Base-by-base conservation (phyloP, 345 rosid genomes). In the Gossypium turneri region DNA sequence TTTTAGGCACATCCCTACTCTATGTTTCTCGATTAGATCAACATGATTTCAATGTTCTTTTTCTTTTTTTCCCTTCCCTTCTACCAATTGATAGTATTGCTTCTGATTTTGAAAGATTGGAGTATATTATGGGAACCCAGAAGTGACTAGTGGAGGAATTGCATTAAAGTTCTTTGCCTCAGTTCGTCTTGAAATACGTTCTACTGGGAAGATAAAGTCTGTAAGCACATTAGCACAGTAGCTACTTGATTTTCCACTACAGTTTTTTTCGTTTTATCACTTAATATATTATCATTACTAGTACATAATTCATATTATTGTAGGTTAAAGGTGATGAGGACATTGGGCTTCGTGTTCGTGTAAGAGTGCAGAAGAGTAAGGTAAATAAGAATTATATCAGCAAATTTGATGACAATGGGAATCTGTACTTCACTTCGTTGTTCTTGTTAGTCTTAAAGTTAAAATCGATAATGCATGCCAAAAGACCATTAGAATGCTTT, bases 311-410 rank as follows among this genome's bases (percentile, higher is more conserved):
- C 66, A 41, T 53, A 51, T 34, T 77, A 29, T 79, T 76, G 52
- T 75, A 90, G 97, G 86, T 75, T 75, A 92, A 94, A 87, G 98
- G 97, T 57, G 97, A 94, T 81, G 98, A 94, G 79, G 97, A 94
- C 67, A 81, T 92, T 56, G 97, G 98, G 71, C 76, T 94, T 56
- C 90, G 94, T 9, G 97, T 92, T 77, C 98, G 97, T 75, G 94
- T 90, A 38, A 92, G 97, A 82, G 97, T 94, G 74, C 97, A 90
- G 80, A 94, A 94, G 87, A 94, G 98, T 78, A 94, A 94, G 97
- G 98, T 94, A 82, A 34, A 62, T 20, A 72, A 75, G 76, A 73
- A 27, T 78, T 2, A 63, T 74, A 24, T 50, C 68, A 47, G 64
- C 58, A 20, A 24, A 67, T 76, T 63, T 81, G 67, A 75, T 22